Evolutionary conservation across 305 asterid species (phyloP).

Genomic region (Fraxinus sp.): DNA sequence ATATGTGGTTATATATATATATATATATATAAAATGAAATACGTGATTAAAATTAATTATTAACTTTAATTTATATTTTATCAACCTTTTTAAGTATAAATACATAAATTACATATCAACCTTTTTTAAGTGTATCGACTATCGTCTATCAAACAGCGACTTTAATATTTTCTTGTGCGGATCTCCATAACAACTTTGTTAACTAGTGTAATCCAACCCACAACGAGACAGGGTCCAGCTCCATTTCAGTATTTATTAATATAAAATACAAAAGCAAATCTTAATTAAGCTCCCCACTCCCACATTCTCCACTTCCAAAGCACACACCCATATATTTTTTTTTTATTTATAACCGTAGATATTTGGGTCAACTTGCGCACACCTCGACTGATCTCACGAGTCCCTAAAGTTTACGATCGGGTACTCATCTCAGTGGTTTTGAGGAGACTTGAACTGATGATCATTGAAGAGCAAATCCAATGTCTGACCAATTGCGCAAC

Average conservation of each 20-base stretch:
- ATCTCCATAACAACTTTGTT: not conserved
- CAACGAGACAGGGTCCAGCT: not conserved
- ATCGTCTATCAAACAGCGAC: not conserved
- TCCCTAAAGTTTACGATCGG: no score
- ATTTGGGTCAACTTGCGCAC: no score
- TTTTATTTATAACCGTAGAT: no score
- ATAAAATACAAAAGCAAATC: not conserved
- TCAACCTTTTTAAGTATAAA: not conserved
- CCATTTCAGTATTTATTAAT: not conserved
- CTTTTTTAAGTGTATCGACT: not conserved
- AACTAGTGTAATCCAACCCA: not conserved
- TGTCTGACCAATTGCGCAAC: no score
- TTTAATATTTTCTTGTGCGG: not conserved
- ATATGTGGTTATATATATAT: no score
- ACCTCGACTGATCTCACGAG: no score
- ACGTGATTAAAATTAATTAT: no score
- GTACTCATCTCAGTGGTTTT: no score
- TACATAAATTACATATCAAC: no score
- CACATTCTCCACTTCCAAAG: not conserved
- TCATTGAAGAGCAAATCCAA: no score
- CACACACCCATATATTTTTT: not conserved
- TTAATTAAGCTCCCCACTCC: not conserved
- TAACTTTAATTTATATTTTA: not conserved
- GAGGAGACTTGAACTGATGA: no score
- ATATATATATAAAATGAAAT: not conserved